phyloP scores from a whole-genome alignment of 2,329 filamentous ascomycete genomes.

The Sporothrix mexicana region DNA sequence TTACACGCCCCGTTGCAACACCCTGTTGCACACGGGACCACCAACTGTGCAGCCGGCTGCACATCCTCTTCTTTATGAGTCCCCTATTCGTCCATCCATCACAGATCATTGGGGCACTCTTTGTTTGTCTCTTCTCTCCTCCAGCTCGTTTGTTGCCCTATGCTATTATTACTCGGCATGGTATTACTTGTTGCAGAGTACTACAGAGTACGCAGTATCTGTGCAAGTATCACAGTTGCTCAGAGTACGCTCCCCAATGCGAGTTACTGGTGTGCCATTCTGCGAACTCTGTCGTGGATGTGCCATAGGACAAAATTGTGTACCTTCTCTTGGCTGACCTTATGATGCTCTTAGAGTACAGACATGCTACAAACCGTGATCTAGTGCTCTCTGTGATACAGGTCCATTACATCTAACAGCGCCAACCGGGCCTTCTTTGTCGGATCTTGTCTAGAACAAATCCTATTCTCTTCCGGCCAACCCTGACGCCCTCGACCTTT shows the following conservation, averaged over 20 bases:
- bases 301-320: not conserved
- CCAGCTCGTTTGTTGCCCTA: not conserved
- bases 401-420: not conserved
- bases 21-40: conserved; percentile 27
- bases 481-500: not conserved
- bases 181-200: not conserved
- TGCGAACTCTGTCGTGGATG: not conserved
- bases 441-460: not conserved
- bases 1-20: conserved; percentile 3
- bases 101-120: not conserved
- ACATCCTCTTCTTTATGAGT: conserved; percentile 3
- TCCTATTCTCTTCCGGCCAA: not conserved
- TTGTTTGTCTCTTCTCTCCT: conserved; percentile 2
- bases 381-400: not conserved
- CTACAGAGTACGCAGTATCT: too few species aligned
- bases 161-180: not conserved
- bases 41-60: conserved; percentile 23
- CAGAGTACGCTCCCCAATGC: not conserved
- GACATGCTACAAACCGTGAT: not conserved
- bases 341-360: not conserved
- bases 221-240: not conserved
- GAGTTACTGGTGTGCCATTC: too few species aligned
- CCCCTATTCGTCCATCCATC: conserved; percentile 20
- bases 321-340: not conserved
- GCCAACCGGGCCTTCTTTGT: conserved; percentile 5